Conservation (phyloP, 176 grass and related monocot genomes). For the Carex scoparia region DNA sequence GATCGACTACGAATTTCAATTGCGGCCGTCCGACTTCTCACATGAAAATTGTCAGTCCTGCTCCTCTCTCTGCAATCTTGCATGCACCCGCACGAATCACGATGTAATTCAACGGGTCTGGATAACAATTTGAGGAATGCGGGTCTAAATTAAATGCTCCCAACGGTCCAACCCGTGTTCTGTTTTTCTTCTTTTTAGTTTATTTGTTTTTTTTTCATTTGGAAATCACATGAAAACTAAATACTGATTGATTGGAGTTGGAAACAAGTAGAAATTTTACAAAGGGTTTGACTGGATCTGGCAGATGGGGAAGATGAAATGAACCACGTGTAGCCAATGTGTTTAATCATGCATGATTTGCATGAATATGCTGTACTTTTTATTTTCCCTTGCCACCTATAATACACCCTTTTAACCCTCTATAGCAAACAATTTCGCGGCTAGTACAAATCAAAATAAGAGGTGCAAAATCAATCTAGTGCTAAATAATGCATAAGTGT, state of each 20-base stretch:
- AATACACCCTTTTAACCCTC: background rate
- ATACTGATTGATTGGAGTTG: background rate
- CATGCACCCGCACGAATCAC: background rate
- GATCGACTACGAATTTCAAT: slow-evolving; percentile 15
- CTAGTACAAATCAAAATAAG: background rate
- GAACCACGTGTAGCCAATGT: slow-evolving; percentile 8
- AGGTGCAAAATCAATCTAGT: background rate
- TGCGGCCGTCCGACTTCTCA: background rate
- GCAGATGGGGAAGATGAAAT: background rate
- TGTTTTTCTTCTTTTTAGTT: background rate
- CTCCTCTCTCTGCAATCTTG: background rate
- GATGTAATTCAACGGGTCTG: background rate
- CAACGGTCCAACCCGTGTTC: background rate
- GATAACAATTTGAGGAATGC: background rate
- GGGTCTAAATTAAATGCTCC: background rate
- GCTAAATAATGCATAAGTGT: background rate
- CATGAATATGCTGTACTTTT: background rate
- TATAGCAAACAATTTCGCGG: background rate
- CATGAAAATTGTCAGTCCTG: background rate
- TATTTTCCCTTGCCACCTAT: background rate
- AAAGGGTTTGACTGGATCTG: background rate
- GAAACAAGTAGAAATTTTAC: background rate
- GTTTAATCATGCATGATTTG: background rate
- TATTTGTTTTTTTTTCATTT: background rate
- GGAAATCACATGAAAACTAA: background rate